phyloP scores from a whole-genome alignment of 495 filamentous ascomycete genomes.

The Trichoderma parareesei region DNA sequence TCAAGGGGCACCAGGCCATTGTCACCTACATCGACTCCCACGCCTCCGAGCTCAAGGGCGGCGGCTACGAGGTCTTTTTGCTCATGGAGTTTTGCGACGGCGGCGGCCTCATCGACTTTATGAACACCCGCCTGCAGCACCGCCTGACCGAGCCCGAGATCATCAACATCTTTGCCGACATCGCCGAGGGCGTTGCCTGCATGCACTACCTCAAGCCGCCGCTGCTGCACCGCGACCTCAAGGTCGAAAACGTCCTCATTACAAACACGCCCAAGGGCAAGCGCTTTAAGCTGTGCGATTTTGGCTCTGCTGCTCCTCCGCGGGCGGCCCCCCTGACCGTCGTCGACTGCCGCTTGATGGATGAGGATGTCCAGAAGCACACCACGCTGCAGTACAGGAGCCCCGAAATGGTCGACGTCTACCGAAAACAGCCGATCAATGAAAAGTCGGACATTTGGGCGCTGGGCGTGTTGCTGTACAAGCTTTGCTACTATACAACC shows the following conservation, averaged over 20 bases:
- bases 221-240: conserved; percentile 86
- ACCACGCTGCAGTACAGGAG: conserved; percentile 96
- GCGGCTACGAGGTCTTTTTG: conserved; percentile 95
- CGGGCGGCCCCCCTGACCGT: conserved; percentile 76
- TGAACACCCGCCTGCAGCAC: conserved; percentile 96
- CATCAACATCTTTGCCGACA: conserved; percentile 90
- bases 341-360: conserved; percentile 79
- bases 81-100: conserved; percentile 88
- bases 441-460: conserved; percentile 99
- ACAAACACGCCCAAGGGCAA: conserved; percentile 47
- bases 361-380: conserved; percentile 95
- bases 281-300: conserved; percentile 93
- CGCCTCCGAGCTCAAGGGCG: conserved; percentile 83
- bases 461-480: conserved; percentile 89
- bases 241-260: conserved; percentile 97
- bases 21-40: conserved; percentile 98
- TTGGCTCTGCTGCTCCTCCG: conserved; percentile 84
- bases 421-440: conserved; percentile 90
- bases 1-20: conserved; percentile 92
- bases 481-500: conserved; percentile 98
- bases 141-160: conserved; percentile 96
- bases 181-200: conserved; percentile 91
- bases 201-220: conserved; percentile 98
- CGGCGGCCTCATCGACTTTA: conserved; percentile 96
- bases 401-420: conserved; percentile 98